Evolutionary conservation across 768 basidiomycete species (phyloP).

Genomic region (Amanita molliuscula): DNA sequence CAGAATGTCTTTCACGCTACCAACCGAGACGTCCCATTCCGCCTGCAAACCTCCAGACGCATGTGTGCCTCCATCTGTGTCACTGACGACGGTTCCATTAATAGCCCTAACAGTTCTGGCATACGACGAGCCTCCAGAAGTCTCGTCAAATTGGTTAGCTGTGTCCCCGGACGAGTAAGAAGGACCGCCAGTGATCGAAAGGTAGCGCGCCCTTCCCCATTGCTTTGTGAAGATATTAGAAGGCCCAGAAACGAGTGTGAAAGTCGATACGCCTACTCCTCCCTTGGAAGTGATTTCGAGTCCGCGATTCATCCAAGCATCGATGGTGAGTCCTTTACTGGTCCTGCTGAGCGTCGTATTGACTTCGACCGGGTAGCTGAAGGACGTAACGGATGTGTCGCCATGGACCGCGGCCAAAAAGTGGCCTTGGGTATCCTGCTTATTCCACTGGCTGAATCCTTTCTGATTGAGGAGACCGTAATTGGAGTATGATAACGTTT

Average conservation of each 20-base stretch:
- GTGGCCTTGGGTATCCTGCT: not conserved
- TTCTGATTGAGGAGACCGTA: not conserved
- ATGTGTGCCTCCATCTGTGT: not conserved
- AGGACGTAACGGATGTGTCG: not conserved
- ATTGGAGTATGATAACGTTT: not conserved
- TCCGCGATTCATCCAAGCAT: not conserved
- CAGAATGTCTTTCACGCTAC: not conserved
- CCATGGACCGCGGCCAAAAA: not conserved
- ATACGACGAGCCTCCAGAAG: not conserved
- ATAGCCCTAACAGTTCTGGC: not conserved
- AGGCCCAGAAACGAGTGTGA: not conserved
- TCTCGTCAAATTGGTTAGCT: not conserved
- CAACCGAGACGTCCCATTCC: not conserved
- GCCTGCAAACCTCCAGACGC: not conserved
- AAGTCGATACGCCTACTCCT: constrained; percentile 1
- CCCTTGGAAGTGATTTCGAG: not conserved
- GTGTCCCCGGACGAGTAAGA: not conserved
- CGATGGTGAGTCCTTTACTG: not conserved
- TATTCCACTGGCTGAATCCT: constrained; percentile 1
- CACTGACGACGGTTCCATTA: not conserved
- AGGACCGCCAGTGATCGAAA: not conserved
- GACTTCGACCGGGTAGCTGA: constrained; percentile 1
- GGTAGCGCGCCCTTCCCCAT: not conserved
- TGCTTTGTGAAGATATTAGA: not conserved
- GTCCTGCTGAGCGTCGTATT: not conserved